Evolutionary conservation across 495 filamentous ascomycete species (phyloP).

Genomic region (Aspergillus panamensis): DNA sequence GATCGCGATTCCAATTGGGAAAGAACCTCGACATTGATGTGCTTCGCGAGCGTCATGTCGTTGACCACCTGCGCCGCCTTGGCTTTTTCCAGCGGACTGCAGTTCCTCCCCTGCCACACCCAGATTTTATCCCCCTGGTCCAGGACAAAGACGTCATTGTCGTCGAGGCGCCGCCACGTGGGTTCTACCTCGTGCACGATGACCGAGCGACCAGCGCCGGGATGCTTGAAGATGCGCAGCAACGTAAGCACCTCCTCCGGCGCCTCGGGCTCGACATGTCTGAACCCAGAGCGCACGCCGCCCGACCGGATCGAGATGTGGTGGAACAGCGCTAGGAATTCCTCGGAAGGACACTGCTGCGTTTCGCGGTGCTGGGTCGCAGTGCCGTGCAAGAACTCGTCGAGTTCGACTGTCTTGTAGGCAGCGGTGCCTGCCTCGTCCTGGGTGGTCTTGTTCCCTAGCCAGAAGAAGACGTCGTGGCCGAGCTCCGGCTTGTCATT

Average conservation of each 20-base stretch:
- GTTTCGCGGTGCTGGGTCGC: constrained; percentile 59
- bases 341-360: constrained; percentile 51
- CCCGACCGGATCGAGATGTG: constrained; percentile 51
- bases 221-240: constrained; percentile 56
- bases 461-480: constrained; percentile 61
- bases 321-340: constrained; percentile 56
- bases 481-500: constrained; percentile 49
- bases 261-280: constrained; percentile 50
- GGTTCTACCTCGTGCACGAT: constrained; percentile 62
- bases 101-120: constrained; percentile 62
- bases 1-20: constrained; percentile 54
- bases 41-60: constrained; percentile 58
- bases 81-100: constrained; percentile 62
- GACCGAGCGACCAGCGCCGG: constrained; percentile 41
- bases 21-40: constrained; percentile 58
- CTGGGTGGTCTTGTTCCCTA: constrained; percentile 55
- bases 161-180: constrained; percentile 56
- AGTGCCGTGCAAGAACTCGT: constrained; percentile 57
- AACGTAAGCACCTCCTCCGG: constrained; percentile 43
- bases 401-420: constrained; percentile 64
- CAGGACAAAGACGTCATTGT: constrained; percentile 59
- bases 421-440: constrained; percentile 62
- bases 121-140: constrained; percentile 59
- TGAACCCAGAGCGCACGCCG: constrained; percentile 59
- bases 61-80: constrained; percentile 61